Percentiles rank a stretch among this genome's conserved stretches.
phyloP scores from a whole-genome alignment of 2,329 filamentous ascomycete genomes.

The Lasiodiplodia gonubiensis region DNA sequence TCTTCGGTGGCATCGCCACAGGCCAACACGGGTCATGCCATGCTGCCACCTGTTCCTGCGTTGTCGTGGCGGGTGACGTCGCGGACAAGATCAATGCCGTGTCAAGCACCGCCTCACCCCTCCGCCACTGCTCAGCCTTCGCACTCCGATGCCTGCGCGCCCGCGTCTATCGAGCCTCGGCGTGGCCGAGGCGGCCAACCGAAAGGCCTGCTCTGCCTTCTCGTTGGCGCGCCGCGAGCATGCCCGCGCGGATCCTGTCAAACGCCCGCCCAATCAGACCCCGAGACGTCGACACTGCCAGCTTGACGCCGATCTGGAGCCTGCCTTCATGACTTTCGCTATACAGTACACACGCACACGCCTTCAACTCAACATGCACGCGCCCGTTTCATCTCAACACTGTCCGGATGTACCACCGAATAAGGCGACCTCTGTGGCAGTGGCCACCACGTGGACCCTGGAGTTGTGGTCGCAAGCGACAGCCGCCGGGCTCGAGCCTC shows the following conservation, averaged over 20 bases:
- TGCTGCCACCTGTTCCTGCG: neutral
- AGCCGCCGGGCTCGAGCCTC: constrained; percentile 12
- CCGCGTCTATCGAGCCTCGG: constrained; percentile 11
- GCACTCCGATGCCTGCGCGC: neutral
- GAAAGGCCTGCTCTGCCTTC: neutral
- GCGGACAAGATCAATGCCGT: neutral
- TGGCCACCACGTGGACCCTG: constrained; percentile 19
- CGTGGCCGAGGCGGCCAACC: constrained; percentile 19
- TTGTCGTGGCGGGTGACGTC: neutral
- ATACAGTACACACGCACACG: neutral
- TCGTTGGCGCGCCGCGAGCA: neutral
- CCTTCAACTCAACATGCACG: neutral
- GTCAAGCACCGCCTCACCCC: constrained; percentile 16
- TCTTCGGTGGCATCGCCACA: neutral
- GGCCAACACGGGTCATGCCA: neutral
- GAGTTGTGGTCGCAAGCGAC: neutral
- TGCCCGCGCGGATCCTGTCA: constrained; percentile 10
- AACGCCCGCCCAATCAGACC: neutral
- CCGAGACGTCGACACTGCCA: constrained; percentile 1
- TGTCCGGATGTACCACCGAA: neutral
- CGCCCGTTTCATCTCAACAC: constrained; percentile 5
- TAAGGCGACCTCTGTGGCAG: neutral
- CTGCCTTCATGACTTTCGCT: neutral
- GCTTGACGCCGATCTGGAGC: neutral
- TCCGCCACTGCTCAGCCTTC: constrained; percentile 6